Evolutionary conservation across 2,329 filamentous ascomycete species (phyloP).

Genomic region (Fusarium sp.): DNA sequence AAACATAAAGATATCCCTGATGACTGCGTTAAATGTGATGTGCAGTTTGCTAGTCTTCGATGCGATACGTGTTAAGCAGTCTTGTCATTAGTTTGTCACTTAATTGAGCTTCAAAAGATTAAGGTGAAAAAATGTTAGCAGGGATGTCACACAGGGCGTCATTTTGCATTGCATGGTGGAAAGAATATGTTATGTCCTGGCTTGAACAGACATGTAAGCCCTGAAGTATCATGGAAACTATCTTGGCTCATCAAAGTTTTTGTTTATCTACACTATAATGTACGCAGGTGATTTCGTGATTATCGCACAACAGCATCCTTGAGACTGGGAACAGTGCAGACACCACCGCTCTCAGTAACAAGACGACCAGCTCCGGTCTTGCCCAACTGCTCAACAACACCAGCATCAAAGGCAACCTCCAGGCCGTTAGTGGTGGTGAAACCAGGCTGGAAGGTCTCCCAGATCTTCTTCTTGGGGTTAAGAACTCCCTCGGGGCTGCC

Average conservation of each 20-base stretch:
- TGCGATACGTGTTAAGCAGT: neutral
- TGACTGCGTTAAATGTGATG: neutral
- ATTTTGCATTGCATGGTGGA: neutral
- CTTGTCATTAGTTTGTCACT: no score
- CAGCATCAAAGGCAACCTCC: conserved; percentile 89
- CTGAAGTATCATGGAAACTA: neutral
- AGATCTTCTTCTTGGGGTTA: conserved; percentile 99
- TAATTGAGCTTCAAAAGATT: no score
- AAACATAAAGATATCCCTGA: conserved; percentile 2
- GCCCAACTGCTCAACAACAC: conserved; percentile 79
- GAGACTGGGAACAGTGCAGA: conserved; percentile 86
- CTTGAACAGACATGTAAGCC: neutral
- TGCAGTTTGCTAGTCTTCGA: neutral
- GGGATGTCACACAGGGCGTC: neutral
- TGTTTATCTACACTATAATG: conserved; percentile 19
- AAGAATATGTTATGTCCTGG: neutral
- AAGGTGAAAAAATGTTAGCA: no score
- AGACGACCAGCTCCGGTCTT: conserved; percentile 77
- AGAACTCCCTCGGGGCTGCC: conserved; percentile 92
- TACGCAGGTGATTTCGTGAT: conserved; percentile 8
- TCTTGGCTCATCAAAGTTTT: conserved; percentile 13
- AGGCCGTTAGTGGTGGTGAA: conserved; percentile 88
- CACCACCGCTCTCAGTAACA: conserved; percentile 80
- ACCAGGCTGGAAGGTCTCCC: conserved; percentile 96
- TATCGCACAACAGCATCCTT: conserved; percentile 87